A percentile compares a stretch with the other conserved stretches of the same genome.
Conservation (phyloP, 1,284 basidiomycete species). For the Crepidotus sp. region DNA sequence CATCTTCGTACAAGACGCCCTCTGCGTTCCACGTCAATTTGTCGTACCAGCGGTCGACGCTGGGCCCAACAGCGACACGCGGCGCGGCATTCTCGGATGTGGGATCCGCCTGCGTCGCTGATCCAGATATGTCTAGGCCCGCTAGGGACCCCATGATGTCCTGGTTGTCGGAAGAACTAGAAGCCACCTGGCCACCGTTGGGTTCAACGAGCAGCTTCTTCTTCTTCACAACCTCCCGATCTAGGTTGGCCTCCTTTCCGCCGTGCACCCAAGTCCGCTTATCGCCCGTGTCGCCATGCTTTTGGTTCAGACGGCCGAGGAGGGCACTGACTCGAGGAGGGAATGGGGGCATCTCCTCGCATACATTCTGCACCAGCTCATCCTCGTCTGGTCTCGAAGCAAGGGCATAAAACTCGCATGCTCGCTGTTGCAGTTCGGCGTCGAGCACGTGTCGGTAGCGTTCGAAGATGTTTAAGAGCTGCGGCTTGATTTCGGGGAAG, state of each 20-base stretch:
- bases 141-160: constrained; percentile 73
- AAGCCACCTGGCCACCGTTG: constrained; percentile 24
- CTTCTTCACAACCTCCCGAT: constrained; percentile 48
- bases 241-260: constrained; percentile 83
- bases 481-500: constrained; percentile 96
- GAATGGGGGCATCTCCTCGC: constrained; percentile 99
- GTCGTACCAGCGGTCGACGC: constrained; percentile 84
- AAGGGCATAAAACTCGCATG: constrained; percentile 91
- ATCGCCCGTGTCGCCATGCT: constrained; percentile 84
- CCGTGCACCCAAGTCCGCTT: constrained; percentile 96
- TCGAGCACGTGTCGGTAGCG: constrained; percentile 98
- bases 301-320: constrained; percentile 77
- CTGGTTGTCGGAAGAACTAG: constrained; percentile 24
- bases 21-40: constrained; percentile 76
- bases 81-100: constrained; percentile 29
- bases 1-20: constrained; percentile 93
- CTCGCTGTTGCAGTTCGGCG: constrained; percentile 94
- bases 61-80: constrained; percentile 54
- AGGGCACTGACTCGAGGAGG: constrained; percentile 90
- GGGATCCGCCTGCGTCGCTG: constrained; percentile 12
- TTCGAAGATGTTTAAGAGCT: constrained; percentile 91
- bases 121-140: constrained; percentile 64
- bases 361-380: constrained; percentile 87
- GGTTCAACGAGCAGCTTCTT: constrained; percentile 31
- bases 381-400: constrained; percentile 79